A percentile compares a stretch with the other conserved stretches of the same genome.
phyloP scores from a whole-genome alignment of 495 filamentous ascomycete species.

The Paragyromitra xinjiangensis region DNA sequence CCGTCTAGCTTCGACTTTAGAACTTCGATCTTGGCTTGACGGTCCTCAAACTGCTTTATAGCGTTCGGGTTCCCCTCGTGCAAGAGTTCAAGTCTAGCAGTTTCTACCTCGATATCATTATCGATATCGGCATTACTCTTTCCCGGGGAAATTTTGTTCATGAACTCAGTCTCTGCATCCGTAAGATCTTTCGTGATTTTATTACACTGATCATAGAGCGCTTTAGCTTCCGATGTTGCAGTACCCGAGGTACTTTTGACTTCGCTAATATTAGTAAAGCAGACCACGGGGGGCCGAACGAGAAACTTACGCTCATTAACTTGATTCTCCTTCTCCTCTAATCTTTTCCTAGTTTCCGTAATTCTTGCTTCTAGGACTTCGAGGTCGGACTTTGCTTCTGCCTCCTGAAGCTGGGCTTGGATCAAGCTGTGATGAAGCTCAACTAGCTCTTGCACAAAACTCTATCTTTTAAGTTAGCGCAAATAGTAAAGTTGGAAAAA shows the following conservation, averaged over 20 bases:
- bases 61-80: slow-evolving; percentile 79
- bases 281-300: background rate
- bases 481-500: slow-evolving; percentile 11
- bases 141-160: slow-evolving; percentile 59
- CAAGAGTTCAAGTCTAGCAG: slow-evolving; percentile 77
- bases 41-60: slow-evolving; percentile 80
- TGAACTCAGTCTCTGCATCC: slow-evolving; percentile 58
- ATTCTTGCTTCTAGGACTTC: slow-evolving; percentile 71
- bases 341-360: slow-evolving; percentile 64
- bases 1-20: slow-evolving; percentile 60
- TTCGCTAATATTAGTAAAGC: slow-evolving; percentile 24
- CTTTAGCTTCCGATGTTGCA: slow-evolving; percentile 56
- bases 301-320: slow-evolving; percentile 55
- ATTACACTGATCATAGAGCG: slow-evolving; percentile 57
- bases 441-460: slow-evolving; percentile 41
- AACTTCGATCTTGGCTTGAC: slow-evolving; percentile 65
- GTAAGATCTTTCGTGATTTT: slow-evolving; percentile 59
- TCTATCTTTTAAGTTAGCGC: slow-evolving; percentile 33
- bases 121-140: slow-evolving; percentile 72
- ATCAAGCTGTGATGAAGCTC: slow-evolving; percentile 69
- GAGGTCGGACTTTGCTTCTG: slow-evolving; percentile 84
- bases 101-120: slow-evolving; percentile 75
- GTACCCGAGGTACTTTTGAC: slow-evolving; percentile 54
- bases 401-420: slow-evolving; percentile 70
- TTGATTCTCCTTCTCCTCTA: slow-evolving; percentile 63